Base-by-base conservation (phyloP, 140 eudicot genomes). In the Bidens hawaiensis region DNA sequence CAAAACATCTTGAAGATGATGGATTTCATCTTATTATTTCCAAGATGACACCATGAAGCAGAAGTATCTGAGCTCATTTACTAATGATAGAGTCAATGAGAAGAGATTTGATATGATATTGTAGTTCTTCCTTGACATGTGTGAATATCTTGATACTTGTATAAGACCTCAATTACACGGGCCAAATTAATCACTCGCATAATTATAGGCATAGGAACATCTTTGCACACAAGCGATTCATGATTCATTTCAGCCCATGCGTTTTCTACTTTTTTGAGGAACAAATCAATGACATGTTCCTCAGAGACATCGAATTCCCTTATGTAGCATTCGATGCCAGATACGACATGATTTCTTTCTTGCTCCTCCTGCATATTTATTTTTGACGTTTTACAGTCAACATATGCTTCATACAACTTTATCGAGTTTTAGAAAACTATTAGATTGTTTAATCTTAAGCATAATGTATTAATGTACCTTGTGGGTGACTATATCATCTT, bases 401-500 rank as follows among this genome's bases (percentile, higher is more conserved):
- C n/a, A n/a, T n/a, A n/a, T n/a, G n/a, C n/a, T n/a, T n/a, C n/a
- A n/a, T n/a, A n/a, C n/a, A n/a, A n/a, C n/a, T n/a, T n/a, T n/a
- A n/a, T n/a, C n/a, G n/a, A n/a, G n/a, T n/a, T n/a, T n/a, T n/a
- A n/a, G n/a, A n/a, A n/a, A n/a, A n/a, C n/a, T n/a, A n/a, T n/a
- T n/a, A n/a, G n/a, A n/a, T n/a, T n/a, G n/a, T n/a, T n/a, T n/a
- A n/a, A n/a, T n/a, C n/a, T n/a, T n/a, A n/a, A n/a, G n/a, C n/a
- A n/a, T n/a, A n/a, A n/a, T n/a, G n/a, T n/a, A n/a, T n/a, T n/a
- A n/a, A n/a, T 2, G 47, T 40, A 72, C 77, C 71, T 63, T 59
- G 5, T 72, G 72, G 16, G 48, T 17, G 12, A 41, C 59, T 5
- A 72, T 31, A 63, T 73, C 77, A 55, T 73, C 61, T 10, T 7